Conservation (phyloP, 2,329 filamentous ascomycete species). For the Graphilbum ipis-grandicollis region DNA sequence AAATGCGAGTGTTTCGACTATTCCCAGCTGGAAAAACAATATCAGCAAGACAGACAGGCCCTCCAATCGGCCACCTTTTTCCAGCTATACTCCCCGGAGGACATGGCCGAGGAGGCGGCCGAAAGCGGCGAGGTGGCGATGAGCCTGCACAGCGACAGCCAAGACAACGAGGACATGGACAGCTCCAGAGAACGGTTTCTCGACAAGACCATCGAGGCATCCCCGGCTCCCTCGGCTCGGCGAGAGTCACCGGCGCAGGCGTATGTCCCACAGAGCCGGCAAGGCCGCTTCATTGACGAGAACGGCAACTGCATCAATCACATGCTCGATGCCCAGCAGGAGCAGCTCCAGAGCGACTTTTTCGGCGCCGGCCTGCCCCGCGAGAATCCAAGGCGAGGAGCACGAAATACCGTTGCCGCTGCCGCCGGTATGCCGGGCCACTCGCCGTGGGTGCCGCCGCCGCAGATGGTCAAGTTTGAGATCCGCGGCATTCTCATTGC, state of each 20-base stretch:
- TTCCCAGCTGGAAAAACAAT: conserved; percentile 3
- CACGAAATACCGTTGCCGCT: too few species aligned
- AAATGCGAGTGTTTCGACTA: conserved; percentile 10
- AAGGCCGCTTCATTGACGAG: conserved; percentile 2
- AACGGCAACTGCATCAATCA: neutral
- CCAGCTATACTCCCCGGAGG: neutral
- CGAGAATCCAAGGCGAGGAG: too few species aligned
- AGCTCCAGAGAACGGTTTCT: too few species aligned
- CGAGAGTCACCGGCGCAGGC: too few species aligned
- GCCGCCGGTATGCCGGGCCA: too few species aligned
- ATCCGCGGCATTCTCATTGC: conserved; percentile 6
- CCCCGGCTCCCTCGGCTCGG: too few species aligned
- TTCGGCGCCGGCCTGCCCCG: too few species aligned
- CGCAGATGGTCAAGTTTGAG: conserved; percentile 4
- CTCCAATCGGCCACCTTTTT: conserved; percentile 2
- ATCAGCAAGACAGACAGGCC: conserved; percentile 1
- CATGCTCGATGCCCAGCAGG: neutral
- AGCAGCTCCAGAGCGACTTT: neutral
- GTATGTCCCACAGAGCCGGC: neutral
- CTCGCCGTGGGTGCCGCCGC: neutral
- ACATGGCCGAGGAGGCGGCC: neutral
- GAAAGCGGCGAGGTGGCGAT: too few species aligned
- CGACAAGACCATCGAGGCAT: too few species aligned
- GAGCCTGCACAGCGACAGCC: too few species aligned
- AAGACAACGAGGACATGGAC: too few species aligned